phyloP scores from a whole-genome alignment of 768 basidiomycete species.

The Gymnopilus junonius region DNA sequence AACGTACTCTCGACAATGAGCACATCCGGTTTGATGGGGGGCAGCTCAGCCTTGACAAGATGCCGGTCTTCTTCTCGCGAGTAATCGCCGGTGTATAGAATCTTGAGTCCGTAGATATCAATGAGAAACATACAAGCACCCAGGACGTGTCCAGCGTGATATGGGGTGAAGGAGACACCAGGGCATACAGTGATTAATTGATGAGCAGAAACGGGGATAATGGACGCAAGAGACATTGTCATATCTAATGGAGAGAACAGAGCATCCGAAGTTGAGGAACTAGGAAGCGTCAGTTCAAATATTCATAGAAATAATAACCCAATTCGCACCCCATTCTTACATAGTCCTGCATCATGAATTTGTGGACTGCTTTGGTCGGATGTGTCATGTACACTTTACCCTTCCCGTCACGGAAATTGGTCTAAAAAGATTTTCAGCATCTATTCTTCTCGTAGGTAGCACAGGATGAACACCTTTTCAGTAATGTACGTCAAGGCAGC shows the following conservation, averaged over 20 bases:
- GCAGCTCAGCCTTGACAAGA: constrained; percentile 94
- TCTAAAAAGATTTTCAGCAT: constrained; percentile 51
- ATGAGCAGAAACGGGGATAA: constrained; percentile 91
- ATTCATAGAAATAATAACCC: neutral
- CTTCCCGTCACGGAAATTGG: constrained; percentile 97
- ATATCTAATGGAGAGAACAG: constrained; percentile 83
- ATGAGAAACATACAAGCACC: constrained; percentile 99
- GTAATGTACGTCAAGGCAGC: constrained; percentile 96
- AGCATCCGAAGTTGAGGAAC: constrained; percentile 77
- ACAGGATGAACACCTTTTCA: constrained; percentile 71
- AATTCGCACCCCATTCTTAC: constrained; percentile 87
- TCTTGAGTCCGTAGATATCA: constrained; percentile 94
- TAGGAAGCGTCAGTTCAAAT: constrained; percentile 4
- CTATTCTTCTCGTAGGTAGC: neutral
- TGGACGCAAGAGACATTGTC: constrained; percentile 85
- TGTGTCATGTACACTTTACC: constrained; percentile 99
- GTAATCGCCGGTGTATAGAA: constrained; percentile 99
- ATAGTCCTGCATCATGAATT: constrained; percentile 99
- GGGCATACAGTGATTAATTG: constrained; percentile 92
- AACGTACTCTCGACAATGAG: constrained; percentile 98
- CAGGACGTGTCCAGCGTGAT: constrained; percentile 97
- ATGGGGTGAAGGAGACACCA: constrained; percentile 94
- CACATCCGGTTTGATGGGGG: constrained; percentile 92
- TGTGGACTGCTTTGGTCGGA: constrained; percentile 97
- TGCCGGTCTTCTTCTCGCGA: constrained; percentile 98